These are phyloP conservation scores for Pythium rhizo-oryzae DNA, from an alignment of 352 stramenopile species.

Conservation along the genomic window DNA sequence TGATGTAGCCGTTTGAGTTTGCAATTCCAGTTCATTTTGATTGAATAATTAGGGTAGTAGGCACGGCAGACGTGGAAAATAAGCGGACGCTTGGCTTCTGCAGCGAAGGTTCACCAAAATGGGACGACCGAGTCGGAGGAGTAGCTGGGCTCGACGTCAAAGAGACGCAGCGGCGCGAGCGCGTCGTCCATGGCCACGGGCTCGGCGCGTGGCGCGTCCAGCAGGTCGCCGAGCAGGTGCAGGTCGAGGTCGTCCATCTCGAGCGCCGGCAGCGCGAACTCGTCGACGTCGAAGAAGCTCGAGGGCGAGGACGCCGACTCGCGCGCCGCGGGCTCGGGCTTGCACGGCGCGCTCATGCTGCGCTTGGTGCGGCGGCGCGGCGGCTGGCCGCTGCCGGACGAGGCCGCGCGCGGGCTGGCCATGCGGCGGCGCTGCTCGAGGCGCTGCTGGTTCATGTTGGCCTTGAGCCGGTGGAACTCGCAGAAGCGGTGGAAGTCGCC, in stretches of 20 bases:
- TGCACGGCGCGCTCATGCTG: constrained; percentile 4
- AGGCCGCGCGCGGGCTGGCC: constrained; percentile 10
- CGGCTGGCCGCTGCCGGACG: neutral
- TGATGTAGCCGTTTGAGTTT: neutral
- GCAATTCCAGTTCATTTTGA: neutral
- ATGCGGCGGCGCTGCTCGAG: constrained; percentile 44
- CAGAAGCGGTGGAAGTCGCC: constrained; percentile 40
- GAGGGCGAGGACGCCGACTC: neutral
- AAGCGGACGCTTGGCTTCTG: no score
- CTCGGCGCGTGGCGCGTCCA: constrained; percentile 2
- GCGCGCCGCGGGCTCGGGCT: neutral
- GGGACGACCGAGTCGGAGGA: neutral
- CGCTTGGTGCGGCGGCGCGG: constrained; percentile 15
- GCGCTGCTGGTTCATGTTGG: constrained; percentile 67
- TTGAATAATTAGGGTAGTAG: neutral
- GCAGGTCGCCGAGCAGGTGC: constrained; percentile 15
- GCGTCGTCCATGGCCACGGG: constrained; percentile 1
- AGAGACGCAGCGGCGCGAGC: neutral
- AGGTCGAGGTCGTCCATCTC: constrained; percentile 22
- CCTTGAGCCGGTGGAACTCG: constrained; percentile 37
- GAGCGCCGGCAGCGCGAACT: constrained; percentile 6
- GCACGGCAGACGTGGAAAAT: neutral
- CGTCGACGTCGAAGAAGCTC: neutral
- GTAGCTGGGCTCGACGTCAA: constrained; percentile 2
- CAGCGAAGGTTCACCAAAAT: neutral